phyloP scores from a whole-genome alignment of 2,329 filamentous ascomycete species.

The Colletotrichum sp. region DNA sequence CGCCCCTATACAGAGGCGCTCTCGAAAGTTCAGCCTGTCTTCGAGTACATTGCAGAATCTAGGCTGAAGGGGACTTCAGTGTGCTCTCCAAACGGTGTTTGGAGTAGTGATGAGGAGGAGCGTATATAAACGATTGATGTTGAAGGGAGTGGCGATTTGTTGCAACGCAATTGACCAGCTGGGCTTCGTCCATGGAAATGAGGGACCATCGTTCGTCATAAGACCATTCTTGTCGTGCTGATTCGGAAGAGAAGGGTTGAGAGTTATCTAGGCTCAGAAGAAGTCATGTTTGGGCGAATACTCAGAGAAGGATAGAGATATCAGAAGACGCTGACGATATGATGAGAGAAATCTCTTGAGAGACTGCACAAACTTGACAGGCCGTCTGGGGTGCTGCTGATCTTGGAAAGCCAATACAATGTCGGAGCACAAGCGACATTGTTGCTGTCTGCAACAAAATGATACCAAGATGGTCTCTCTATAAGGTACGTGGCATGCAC shows the following conservation, averaged over 20 bases:
- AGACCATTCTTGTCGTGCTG: neutral
- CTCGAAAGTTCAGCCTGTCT: fast-evolving
- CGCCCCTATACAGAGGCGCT: neutral
- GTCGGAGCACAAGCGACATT: neutral
- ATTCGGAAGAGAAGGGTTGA: neutral
- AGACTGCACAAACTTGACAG: fast-evolving
- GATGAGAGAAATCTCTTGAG: neutral
- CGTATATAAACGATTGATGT: neutral
- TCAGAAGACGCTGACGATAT: neutral
- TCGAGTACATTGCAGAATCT: neutral
- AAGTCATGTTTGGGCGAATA: neutral
- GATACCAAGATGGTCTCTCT: neutral
- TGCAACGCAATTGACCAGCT: neutral
- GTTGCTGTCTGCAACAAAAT: neutral
- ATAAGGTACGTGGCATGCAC: neutral
- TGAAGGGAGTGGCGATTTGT: neutral
- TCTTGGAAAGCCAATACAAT: neutral
- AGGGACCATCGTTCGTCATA: neutral
- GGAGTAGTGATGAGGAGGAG: no score
- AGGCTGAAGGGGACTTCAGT: neutral
- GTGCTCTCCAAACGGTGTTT: no score
- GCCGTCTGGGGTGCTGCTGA: neutral
- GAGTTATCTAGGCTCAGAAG: neutral
- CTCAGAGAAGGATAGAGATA: neutral
- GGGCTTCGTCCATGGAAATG: neutral